Evolutionary conservation across 306 rosid genomes (phyloP), one percentile per base, ranked within the genome.

Genomic region (Dalbergia cultrata): DNA sequence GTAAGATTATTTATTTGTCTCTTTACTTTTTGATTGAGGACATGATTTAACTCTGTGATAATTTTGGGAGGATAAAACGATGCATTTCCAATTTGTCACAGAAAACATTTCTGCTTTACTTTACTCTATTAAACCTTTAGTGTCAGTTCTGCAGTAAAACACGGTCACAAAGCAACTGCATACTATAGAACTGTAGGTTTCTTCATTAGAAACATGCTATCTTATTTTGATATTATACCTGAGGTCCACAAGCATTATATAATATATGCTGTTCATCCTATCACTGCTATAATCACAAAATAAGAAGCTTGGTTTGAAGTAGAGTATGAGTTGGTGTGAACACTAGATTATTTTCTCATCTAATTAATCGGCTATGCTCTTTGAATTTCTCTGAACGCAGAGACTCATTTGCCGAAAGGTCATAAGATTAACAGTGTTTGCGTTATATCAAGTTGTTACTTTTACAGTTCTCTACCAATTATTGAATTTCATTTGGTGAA

Each of bases 61-160:
- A 14, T 13, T 57, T 47, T n/a, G 61, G 50, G 16, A 68, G 52
- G 67, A 66, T 39, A n/a, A 70, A 70, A 57, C 66, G 4, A 39
- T 80, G 39, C 57, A 37, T 34, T 53, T 80, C 22, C 39, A 31
- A 53, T 67, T 45, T 68, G 8, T 13, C 2, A 10, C 39, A 14
- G 8, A 67, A 78, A 43, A 26, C 31, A 26, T 26, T 26, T 26
- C 31, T 26, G 2, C 2, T 26, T 1, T 26, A 22, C 31, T 26
- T 26, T 26, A 26, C 31, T 26, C 31, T 26, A 26, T 26, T 26
- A 26, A 26, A 26, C 31, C 31, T 26, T 26, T 26, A 26, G 31
- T 26, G 31, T 26, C 31, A 26, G 31, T 26, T 26, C 31, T 26
- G 2, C 31, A 26, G 31, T 26, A 26, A 37, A 37, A 37, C 5